Percentiles rank a stretch among this genome's conserved stretches.
Evolutionary conservation across 495 filamentous ascomycete genomes (phyloP).

Genomic region (Diplogelasinospora grovesii): DNA sequence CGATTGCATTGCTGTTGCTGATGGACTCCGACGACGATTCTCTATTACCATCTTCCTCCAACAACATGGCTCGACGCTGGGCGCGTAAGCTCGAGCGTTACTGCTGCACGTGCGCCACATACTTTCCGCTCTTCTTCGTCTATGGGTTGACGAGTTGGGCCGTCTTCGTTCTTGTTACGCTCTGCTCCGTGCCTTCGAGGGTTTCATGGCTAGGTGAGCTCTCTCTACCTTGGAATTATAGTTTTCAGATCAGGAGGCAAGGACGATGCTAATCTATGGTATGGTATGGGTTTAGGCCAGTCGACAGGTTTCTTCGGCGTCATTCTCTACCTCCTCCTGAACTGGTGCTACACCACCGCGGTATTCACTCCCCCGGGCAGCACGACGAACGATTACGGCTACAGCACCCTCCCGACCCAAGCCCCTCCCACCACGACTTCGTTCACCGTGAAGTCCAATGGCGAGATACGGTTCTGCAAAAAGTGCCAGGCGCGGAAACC

Average conservation of each 20-base stretch:
- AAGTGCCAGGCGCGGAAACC: slow-evolving; percentile 93
- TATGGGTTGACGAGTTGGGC: slow-evolving; percentile 88
- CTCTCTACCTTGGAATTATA: not conserved
- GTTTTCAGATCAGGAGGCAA: not conserved
- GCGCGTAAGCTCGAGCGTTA: slow-evolving; percentile 73
- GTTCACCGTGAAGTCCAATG: slow-evolving; percentile 85
- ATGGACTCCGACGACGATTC: too few relatives aligned
- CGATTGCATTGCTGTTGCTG: slow-evolving; percentile 1
- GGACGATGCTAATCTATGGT: too few relatives aligned
- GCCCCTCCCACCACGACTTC: slow-evolving; percentile 52
- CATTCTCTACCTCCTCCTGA: slow-evolving; percentile 68
- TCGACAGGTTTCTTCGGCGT: slow-evolving; percentile 53
- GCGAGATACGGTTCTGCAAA: slow-evolving; percentile 84
- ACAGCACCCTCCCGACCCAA: slow-evolving; percentile 45
- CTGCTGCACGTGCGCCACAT: slow-evolving; percentile 73
- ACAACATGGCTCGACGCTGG: slow-evolving; percentile 47
- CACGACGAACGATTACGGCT: slow-evolving; percentile 45
- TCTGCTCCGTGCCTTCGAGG: slow-evolving; percentile 55
- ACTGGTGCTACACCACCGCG: slow-evolving; percentile 81
- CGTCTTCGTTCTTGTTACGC: slow-evolving; percentile 73
- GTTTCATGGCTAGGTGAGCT: slow-evolving; percentile 61
- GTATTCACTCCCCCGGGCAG: slow-evolving; percentile 87
- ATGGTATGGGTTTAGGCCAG: too few relatives aligned
- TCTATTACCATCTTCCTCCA: not conserved
- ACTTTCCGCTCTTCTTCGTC: slow-evolving; percentile 84